Conservation (phyloP, 176 grass and related monocot genomes). For the Carex scoparia region DNA sequence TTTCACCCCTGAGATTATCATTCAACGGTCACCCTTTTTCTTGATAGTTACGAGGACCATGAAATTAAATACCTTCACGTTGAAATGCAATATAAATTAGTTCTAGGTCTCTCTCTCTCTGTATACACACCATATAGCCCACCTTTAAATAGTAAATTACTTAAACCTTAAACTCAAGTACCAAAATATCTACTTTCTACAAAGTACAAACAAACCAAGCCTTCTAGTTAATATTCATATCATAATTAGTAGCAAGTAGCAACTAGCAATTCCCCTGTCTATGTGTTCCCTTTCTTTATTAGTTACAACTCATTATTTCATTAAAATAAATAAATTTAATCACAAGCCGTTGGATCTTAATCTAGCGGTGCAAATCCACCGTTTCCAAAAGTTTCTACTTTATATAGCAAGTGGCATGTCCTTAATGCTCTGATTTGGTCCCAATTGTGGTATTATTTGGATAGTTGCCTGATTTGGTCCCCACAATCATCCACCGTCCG, state of each 20-base stretch:
- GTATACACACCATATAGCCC: not conserved
- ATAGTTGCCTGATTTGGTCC: conserved; percentile 18
- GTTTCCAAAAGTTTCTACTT: not conserved
- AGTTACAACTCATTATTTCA: not conserved
- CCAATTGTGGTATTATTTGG: conserved; percentile 6
- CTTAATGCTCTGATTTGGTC: conserved; percentile 15
- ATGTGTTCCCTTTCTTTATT: not conserved
- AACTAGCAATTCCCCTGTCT: not conserved
- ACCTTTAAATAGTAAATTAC: not conserved
- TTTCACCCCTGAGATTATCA: too few relatives aligned
- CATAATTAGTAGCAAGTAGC: not conserved
- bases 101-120: too few relatives aligned
- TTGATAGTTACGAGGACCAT: too few relatives aligned
- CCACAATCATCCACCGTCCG: conserved; percentile 9
- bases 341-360: conserved; percentile 4
- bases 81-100: too few relatives aligned
- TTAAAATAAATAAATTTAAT: not conserved
- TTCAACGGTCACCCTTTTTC: too few relatives aligned
- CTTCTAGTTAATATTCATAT: not conserved
- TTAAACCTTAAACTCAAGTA: not conserved
- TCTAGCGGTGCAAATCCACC: not conserved
- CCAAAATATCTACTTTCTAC: not conserved
- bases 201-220: not conserved
- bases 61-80: too few relatives aligned
- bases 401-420: conserved; percentile 13